Percentiles rank a stretch among this genome's conserved stretches.
Conservation (phyloP, 2,329 filamentous ascomycete genomes). For the Ophiostoma sp. region DNA sequence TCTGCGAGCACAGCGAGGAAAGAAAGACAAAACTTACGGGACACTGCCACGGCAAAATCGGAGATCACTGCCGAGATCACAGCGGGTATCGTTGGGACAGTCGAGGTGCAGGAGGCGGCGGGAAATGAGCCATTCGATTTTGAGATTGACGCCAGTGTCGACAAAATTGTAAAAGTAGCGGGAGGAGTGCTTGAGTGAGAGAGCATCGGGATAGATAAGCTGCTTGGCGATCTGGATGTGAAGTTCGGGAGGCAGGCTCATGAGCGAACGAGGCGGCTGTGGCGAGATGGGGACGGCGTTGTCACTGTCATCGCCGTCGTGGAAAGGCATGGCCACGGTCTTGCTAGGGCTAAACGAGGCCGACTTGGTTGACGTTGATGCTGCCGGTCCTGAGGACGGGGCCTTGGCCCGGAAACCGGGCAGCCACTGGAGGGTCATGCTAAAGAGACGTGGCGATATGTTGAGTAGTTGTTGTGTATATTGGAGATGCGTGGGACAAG, state of each 20-base stretch:
- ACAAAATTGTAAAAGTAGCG: slow-evolving; percentile 64
- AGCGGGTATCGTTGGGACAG: slow-evolving; percentile 60
- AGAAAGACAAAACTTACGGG: slow-evolving; percentile 44
- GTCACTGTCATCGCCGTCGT: neutral
- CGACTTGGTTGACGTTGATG: neutral
- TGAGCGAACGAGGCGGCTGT: slow-evolving; percentile 37
- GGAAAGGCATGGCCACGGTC: neutral
- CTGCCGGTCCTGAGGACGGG: neutral
- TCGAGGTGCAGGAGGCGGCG: slow-evolving; percentile 63
- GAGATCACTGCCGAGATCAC: slow-evolving; percentile 60
- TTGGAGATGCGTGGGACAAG: neutral
- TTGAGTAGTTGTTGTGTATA: neutral
- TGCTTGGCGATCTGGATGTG: slow-evolving; percentile 61
- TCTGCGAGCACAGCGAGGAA: neutral
- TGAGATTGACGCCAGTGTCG: slow-evolving; percentile 64
- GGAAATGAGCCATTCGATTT: slow-evolving; percentile 69
- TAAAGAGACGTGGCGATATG: neutral
- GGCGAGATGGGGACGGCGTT: neutral
- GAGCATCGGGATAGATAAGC: slow-evolving; percentile 68
- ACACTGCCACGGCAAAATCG: slow-evolving; percentile 62
- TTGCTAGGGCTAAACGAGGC: neutral
- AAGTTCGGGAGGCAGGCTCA: slow-evolving; percentile 64
- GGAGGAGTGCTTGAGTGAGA: slow-evolving; percentile 67
- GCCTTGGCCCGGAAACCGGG: neutral
- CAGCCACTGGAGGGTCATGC: slow-evolving; percentile 11